Conservation (phyloP, 331 rosid species). For the Quercus lobata region DNA sequence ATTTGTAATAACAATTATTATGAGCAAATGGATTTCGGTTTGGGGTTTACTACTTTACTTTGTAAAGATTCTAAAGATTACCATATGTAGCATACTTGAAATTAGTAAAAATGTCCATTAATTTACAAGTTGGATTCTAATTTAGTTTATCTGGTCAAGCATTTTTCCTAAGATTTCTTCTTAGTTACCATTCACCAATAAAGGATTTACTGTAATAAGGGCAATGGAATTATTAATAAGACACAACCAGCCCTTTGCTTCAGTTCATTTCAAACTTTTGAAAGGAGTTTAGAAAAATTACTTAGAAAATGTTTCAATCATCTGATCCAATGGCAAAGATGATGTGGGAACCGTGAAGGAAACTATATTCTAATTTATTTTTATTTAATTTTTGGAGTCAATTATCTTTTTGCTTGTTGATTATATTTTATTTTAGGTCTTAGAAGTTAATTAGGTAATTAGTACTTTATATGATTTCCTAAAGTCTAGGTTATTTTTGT, state of each 20-base stretch:
- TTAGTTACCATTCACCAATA: not conserved
- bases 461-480: too few species aligned
- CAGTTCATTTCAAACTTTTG: not conserved
- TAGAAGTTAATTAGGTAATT: too few species aligned
- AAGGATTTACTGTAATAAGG: not conserved
- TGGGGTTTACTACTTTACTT: not conserved
- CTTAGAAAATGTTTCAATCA: not conserved
- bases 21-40: not conserved
- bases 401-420: too few species aligned
- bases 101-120: not conserved
- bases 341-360: too few species aligned
- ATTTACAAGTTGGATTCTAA: not conserved
- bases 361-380: too few species aligned
- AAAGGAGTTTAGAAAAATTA: not conserved
- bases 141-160: not conserved
- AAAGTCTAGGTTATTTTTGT: too few species aligned
- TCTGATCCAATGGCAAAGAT: not conserved
- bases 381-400: too few species aligned
- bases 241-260: not conserved
- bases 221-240: not conserved
- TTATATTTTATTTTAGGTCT: too few species aligned
- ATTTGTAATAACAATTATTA: not conserved
- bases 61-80: not conserved
- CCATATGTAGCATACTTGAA: not conserved
- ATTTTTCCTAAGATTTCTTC: not conserved